Base-by-base conservation (phyloP, 2,329 filamentous ascomycete species). In the Penicillium sclerotigenum region DNA sequence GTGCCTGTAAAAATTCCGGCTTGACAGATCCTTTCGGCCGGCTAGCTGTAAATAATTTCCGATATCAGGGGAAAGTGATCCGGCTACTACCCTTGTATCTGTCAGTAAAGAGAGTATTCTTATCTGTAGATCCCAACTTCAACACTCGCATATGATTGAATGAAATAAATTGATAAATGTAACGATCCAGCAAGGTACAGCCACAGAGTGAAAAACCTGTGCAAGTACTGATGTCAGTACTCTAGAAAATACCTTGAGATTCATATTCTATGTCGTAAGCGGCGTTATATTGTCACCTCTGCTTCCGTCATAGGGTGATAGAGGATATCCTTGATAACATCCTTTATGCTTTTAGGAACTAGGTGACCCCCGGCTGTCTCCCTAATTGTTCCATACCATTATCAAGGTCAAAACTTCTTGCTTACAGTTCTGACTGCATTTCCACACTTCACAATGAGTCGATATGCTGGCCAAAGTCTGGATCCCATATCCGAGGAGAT, bases 401-500 rank as follows among this genome's bases (percentile, higher is more conserved):
- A 0, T 24, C 1, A 36, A 47, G 31, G 16, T 14, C 11, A 0
- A 36, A 36, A 7, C 14, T 26, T 14, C 2, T 37, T 5, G 26
- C 14, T 16, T 37, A 16, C 3, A 26, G 3, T 36, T 4, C 13
- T 36, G 8, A 24, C 37, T 47, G 2, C 2, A 47, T 28, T 26
- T 4, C 26, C 2, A 37, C 3, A 14, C 24, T 26, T 14, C 14
- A 18, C 7, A 48, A 48, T 48, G 0, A 48, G 33, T 38, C 46
- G 34, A 29, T 45, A 29, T 45, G 11, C 16, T 28, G 1, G 14
- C 7, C 2, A 33, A 40, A 9, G 14, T 20, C 57, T 63, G 9
- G 50, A 57, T 13, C 56, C 57, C 26, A 63, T 63, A 22, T 56
- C 47, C 14, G 47, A 63, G 40, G 59, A 63, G 7, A 58, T 63